Evolutionary conservation across 768 basidiomycete species (phyloP), one percentile per base, ranked within the genome.

Genomic region (Heimioporus sp.): DNA sequence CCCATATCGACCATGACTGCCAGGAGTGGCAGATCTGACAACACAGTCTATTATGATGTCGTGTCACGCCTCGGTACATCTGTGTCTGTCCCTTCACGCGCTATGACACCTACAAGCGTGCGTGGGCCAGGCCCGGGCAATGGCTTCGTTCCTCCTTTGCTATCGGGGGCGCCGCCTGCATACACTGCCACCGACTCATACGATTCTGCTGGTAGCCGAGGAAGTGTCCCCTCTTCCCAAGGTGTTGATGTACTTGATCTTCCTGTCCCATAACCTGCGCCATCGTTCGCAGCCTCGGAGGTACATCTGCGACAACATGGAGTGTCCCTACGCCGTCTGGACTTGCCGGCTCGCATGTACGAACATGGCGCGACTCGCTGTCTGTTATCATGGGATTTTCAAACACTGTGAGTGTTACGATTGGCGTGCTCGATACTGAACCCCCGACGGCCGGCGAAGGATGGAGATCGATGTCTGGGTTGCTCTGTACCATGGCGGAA

Each of bases 371-470:
- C 31, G 68, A 68, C 44, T 75, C 67, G 55, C 65, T 58, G 48
- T 62, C 52, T 47, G 66, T 61, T n/a, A 63, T 68, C 36, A 65
- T 66, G 17, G 68, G 70, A 35, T 66, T 67, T 28, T 65, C 59
- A 15, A 58, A 67, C 36, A 68, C 56, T 2, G 70, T 62, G 8
- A 58, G 65, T 13, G 20, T 83, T 48, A 68, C 75, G 4, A 76
- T 83, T 17, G 85, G 89, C 61, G 62, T 87, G 6, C 69, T 87
- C 15, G 88, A 90, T 54, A 84, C 87, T 32, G 83, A 76, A 20
- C 87, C 88, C 9, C 87, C 88, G 3, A 63, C 63, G 49, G 81
- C 87, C 21, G 76, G 75, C 17, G 80, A 78, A 49, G 72, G 78
- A 5, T 90, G 88, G 88, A 73, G 80, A 52, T 72, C 73, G 11